phyloP scores from a whole-genome alignment of 2,329 filamentous ascomycete species.

The Chrysoporthe austroafricana region DNA sequence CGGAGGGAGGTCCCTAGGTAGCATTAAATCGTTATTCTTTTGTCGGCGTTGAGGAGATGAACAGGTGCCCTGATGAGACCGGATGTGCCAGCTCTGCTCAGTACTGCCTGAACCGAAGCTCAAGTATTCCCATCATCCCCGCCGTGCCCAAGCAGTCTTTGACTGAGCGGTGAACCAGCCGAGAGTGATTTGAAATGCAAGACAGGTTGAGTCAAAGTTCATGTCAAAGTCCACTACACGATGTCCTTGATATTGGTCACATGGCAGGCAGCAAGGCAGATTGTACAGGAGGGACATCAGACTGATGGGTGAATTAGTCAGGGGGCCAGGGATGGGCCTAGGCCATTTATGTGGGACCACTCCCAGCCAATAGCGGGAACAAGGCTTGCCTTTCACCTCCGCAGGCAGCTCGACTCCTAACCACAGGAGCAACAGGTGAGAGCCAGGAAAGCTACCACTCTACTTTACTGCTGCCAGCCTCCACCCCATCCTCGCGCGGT shows the following conservation, averaged over 20 bases:
- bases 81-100: neutral
- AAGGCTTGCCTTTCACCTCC: neutral
- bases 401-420: constrained; percentile 19
- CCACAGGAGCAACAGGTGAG: constrained; percentile 11
- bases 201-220: neutral
- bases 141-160: neutral
- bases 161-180: neutral
- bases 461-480: neutral
- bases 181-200: neutral
- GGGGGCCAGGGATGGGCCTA: neutral
- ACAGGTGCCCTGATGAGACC: neutral
- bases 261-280: constrained; percentile 11
- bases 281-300: neutral
- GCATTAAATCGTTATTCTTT: constrained; percentile 27
- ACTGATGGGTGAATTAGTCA: constrained; percentile 3
- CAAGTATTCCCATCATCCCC: neutral
- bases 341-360: neutral
- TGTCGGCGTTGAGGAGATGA: constrained; percentile 1
- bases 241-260: neutral
- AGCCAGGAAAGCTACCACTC: constrained; percentile 7
- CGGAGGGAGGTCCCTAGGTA: constrained; percentile 26
- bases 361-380: constrained; percentile 8
- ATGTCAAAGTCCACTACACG: neutral
- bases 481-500: constrained; percentile 11
- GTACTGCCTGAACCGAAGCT: neutral